Evolutionary conservation across 2,329 filamentous ascomycete species (phyloP).

Genomic region (Cordyceps cicadae): DNA sequence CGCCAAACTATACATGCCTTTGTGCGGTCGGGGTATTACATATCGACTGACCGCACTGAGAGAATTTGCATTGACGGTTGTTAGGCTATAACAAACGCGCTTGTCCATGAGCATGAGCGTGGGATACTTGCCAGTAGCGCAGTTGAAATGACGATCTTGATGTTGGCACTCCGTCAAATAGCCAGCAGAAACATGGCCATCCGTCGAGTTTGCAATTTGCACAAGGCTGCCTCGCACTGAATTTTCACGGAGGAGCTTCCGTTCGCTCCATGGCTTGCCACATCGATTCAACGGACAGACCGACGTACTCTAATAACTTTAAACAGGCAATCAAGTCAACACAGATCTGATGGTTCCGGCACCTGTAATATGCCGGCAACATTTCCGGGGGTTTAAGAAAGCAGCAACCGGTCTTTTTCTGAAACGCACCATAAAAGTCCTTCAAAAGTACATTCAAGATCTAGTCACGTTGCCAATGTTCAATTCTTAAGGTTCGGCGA

Average conservation of each 20-base stretch:
- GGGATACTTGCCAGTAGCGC: background rate
- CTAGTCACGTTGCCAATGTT: background rate
- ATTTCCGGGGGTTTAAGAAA: too few species aligned
- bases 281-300: background rate
- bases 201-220: background rate
- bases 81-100: background rate
- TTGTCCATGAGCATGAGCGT: background rate
- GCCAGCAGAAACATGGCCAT: background rate
- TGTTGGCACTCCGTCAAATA: background rate
- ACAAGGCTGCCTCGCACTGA: background rate
- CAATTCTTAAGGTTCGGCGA: background rate
- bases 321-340: background rate
- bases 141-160: background rate
- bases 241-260: background rate
- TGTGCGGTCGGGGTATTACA: background rate
- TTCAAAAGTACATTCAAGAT: background rate
- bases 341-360: background rate
- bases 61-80: background rate
- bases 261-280: background rate
- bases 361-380: background rate
- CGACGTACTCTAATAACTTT: background rate
- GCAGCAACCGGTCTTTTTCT: background rate
- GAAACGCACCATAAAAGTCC: background rate
- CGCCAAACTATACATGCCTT: background rate
- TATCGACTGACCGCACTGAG: background rate